phyloP scores from a whole-genome alignment of 192 early-diverging fungal genomes.

The Phycomyces blakesleeanus region DNA sequence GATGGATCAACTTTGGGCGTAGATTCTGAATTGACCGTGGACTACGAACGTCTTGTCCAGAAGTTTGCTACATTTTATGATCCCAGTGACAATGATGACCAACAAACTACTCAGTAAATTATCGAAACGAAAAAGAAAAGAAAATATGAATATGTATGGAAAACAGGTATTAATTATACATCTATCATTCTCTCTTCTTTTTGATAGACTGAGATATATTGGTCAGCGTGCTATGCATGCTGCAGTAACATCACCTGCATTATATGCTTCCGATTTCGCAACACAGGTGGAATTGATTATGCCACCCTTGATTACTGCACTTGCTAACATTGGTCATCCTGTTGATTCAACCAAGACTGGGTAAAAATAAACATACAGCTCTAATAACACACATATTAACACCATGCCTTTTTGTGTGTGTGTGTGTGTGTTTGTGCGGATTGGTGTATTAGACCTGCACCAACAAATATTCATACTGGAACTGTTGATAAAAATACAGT shows the following conservation, averaged over 20 bases:
- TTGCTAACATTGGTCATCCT: constrained; percentile 5
- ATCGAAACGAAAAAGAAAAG: too few relatives aligned
- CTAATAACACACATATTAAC: too few relatives aligned
- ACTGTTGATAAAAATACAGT: background rate
- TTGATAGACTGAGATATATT: constrained; percentile 39
- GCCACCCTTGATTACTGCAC: constrained; percentile 40
- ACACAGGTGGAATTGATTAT: constrained; percentile 59
- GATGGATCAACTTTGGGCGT: constrained; percentile 68
- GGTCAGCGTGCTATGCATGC: constrained; percentile 64
- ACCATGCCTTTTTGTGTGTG: too few relatives aligned
- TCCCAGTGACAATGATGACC: constrained; percentile 25
- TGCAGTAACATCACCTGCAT: constrained; percentile 56
- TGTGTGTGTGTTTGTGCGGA: background rate
- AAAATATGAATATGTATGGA: too few relatives aligned
- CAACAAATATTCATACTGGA: background rate
- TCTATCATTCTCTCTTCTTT: too few relatives aligned
- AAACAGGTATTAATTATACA: too few relatives aligned
- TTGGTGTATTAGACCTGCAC: too few relatives aligned
- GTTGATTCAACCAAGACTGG: too few relatives aligned
- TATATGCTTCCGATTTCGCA: constrained; percentile 57
- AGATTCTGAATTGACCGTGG: constrained; percentile 54
- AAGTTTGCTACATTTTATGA: constrained; percentile 49
- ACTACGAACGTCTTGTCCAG: constrained; percentile 55
- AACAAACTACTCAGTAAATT: constrained; percentile 24
- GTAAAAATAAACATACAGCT: too few relatives aligned